Evolutionary conservation across 176 grass and related monocot species (phyloP).

Genomic region (Carex myosuroides): DNA sequence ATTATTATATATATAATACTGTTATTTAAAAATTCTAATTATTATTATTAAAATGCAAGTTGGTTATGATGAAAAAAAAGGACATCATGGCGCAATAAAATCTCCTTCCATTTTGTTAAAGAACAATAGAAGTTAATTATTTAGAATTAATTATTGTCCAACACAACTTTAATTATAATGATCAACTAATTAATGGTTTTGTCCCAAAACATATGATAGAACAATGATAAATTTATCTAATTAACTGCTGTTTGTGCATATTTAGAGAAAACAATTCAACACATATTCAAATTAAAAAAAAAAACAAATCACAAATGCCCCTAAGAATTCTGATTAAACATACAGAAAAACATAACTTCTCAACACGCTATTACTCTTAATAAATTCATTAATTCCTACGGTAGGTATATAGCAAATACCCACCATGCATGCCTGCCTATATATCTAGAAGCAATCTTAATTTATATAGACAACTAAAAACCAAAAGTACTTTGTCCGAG

Average conservation of each 20-base stretch:
- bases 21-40: background rate
- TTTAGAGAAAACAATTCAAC: background rate
- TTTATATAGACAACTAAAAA: background rate
- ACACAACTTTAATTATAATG: background rate
- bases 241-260: background rate
- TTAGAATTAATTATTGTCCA: background rate
- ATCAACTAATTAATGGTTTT: background rate
- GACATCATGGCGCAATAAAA: background rate
- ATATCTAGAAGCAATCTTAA: background rate
- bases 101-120: background rate
- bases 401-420: background rate
- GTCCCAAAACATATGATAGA: background rate
- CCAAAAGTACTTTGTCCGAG: background rate
- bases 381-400: slow-evolving; percentile 4
- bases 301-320: background rate
- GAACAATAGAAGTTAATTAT: background rate
- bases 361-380: background rate
- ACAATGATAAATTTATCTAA: background rate
- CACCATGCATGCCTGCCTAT: background rate
- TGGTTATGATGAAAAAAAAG: background rate
- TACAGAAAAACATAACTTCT: background rate
- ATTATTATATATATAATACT: no score
- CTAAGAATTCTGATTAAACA: background rate
- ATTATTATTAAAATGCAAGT: background rate
- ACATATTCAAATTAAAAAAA: background rate